These are phyloP conservation scores for Kwoniella europaea DNA, from an alignment of 768 basidiomycete genomes.

Conservation along the genomic window DNA sequence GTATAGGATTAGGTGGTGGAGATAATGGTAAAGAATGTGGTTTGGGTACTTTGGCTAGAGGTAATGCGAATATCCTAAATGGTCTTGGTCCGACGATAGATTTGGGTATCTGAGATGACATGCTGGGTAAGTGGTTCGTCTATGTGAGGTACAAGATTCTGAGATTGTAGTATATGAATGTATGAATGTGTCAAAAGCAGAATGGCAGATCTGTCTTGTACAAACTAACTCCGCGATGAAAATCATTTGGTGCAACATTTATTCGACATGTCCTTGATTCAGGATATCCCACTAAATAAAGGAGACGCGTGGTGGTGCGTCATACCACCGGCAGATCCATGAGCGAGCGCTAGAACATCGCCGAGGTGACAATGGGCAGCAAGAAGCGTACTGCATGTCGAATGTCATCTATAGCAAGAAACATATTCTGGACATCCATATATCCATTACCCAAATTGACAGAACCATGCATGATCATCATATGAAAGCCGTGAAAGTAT, in stretches of 20 bases:
- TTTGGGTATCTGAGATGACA: slow-evolving; percentile 23
- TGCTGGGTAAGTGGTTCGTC: slow-evolving; percentile 1
- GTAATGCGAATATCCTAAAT: slow-evolving; percentile 54
- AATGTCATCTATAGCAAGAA: too few species aligned
- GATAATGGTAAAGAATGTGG: not conserved
- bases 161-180: too few species aligned
- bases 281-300: not conserved
- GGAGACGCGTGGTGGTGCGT: not conserved
- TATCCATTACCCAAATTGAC: not conserved
- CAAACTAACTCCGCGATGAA: not conserved
- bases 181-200: not conserved
- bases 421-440: too few species aligned
- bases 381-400: too few species aligned
- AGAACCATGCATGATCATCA: not conserved
- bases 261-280: not conserved
- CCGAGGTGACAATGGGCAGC: not conserved
- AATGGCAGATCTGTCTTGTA: not conserved
- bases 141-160: not conserved
- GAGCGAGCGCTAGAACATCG: not conserved
- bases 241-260: not conserved
- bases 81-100: slow-evolving; percentile 18
- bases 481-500: not conserved
- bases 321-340: not conserved
- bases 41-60: slow-evolving; percentile 48
- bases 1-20: slow-evolving; percentile 11